phyloP scores from a whole-genome alignment of 768 basidiomycete genomes.

The Lactarius sp. region DNA sequence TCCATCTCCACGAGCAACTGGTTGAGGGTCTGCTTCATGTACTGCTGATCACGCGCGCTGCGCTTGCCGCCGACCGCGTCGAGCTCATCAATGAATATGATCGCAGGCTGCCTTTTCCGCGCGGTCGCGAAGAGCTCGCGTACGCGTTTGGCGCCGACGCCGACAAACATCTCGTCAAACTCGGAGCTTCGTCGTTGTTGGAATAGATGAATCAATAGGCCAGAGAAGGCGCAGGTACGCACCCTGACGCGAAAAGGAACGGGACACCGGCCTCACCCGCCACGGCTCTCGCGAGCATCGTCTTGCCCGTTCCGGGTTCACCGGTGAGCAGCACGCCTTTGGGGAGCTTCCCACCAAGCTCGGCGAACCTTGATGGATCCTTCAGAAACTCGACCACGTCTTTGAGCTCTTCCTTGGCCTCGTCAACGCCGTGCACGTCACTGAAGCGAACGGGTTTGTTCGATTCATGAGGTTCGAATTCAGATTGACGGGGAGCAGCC shows the following conservation, averaged over 20 bases:
- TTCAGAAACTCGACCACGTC: conserved; percentile 95
- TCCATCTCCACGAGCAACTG: conserved; percentile 97
- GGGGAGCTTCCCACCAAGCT: conserved; percentile 89
- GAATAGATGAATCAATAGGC: not conserved
- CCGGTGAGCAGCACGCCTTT: conserved; percentile 93
- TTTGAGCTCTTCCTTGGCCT: conserved; percentile 91
- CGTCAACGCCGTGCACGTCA: conserved; percentile 97
- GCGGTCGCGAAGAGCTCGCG: conserved; percentile 93
- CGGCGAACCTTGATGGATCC: conserved; percentile 85
- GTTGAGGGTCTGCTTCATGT: conserved; percentile 92
- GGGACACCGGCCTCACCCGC: conserved; percentile 98
- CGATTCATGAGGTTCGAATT: conserved; percentile 79
- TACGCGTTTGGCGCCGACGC: conserved; percentile 91
- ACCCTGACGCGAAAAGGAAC: conserved; percentile 94
- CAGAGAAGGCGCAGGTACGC: not conserved
- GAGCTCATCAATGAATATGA: conserved; percentile 97
- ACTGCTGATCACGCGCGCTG: conserved; percentile 76
- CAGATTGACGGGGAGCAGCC: conserved; percentile 70
- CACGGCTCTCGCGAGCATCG: conserved; percentile 93
- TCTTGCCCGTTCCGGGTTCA: conserved; percentile 95
- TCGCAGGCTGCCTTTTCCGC: conserved; percentile 90
- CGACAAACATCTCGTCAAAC: conserved; percentile 98
- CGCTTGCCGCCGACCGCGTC: conserved; percentile 93
- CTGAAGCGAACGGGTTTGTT: conserved; percentile 78
- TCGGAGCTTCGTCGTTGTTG: conserved; percentile 55